A percentile compares a stretch with the other conserved stretches of the same genome.
Conservation (phyloP, 2,329 filamentous ascomycete genomes). For the Cladophialophora bantiana region DNA sequence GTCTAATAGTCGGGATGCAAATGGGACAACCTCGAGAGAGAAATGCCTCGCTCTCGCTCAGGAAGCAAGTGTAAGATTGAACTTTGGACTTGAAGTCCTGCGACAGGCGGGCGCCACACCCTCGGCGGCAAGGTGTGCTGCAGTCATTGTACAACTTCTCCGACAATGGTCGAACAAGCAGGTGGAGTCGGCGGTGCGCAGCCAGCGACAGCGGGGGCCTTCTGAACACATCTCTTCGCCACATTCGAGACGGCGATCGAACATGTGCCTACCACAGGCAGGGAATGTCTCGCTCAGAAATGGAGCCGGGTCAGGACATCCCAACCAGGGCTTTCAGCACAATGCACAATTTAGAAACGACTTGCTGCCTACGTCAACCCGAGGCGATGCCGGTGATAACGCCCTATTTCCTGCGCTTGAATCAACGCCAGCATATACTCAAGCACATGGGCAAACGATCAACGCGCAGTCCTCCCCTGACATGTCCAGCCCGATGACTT, state of each 20-base stretch:
- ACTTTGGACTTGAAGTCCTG: constrained; percentile 19
- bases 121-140: constrained; percentile 21
- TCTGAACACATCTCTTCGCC: constrained; percentile 1
- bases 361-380: not conserved
- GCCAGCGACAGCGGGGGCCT: not conserved
- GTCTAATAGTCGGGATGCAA: not conserved
- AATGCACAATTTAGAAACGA: not conserved
- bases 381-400: not conserved
- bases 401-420: not conserved
- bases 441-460: not conserved
- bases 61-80: constrained; percentile 21
- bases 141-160: constrained; percentile 20
- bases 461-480: not conserved
- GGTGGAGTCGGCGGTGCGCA: not conserved
- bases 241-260: not conserved
- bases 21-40: not conserved
- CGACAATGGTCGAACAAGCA: constrained; percentile 16
- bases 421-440: constrained; percentile 1
- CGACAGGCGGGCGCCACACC: constrained; percentile 20
- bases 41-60: constrained; percentile 7
- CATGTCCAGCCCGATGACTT: not conserved
- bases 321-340: not conserved
- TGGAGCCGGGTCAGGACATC: not conserved
- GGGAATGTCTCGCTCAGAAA: not conserved
- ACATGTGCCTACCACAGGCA: not conserved